These are phyloP conservation scores for Ilyonectria mors-panacis DNA, from an alignment of 2,329 filamentous ascomycete species.

Conservation along the genomic window DNA sequence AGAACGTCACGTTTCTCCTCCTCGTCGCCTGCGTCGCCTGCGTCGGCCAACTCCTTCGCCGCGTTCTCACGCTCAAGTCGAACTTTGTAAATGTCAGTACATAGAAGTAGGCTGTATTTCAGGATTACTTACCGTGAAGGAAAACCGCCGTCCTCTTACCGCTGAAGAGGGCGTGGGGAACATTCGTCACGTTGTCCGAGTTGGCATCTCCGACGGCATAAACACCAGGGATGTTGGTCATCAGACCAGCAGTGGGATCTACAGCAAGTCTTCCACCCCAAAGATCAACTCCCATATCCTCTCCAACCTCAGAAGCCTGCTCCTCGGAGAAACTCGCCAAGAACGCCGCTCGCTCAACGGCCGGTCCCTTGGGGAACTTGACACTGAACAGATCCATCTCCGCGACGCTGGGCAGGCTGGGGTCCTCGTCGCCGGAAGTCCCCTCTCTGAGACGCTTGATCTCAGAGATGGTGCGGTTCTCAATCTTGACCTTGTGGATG, in stretches of 20 bases:
- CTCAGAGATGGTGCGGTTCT: conserved; percentile 68
- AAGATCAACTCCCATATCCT: conserved; percentile 63
- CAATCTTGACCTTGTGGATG: conserved; percentile 65
- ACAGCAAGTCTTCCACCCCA: conserved; percentile 61
- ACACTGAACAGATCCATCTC: conserved; percentile 71
- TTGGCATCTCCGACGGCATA: conserved; percentile 74
- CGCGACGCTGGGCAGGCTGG: conserved; percentile 58
- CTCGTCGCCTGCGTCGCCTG: conserved; percentile 44
- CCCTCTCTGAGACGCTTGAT: conserved; percentile 64
- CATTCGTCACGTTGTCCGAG: conserved; percentile 71
- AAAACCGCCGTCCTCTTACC: conserved; percentile 72
- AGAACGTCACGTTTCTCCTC: conserved; percentile 50
- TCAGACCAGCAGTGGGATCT: conserved; percentile 58
- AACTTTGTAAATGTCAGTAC: conserved; percentile 47
- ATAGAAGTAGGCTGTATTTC: accelerated
- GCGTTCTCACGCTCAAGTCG: conserved; percentile 60
- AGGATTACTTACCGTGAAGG: conserved; percentile 65
- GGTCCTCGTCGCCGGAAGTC: conserved; percentile 54
- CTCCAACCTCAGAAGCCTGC: conserved; percentile 64
- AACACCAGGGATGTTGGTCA: conserved; percentile 68
- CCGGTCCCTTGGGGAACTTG: conserved; percentile 62
- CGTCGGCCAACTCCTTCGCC: conserved; percentile 51
- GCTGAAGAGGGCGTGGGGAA: conserved; percentile 72
- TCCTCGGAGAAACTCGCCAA: conserved; percentile 63
- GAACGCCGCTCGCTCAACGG: conserved; percentile 65